phyloP scores from a whole-genome alignment of 1,284 basidiomycete genomes.

The Gymnopus androsaceus region DNA sequence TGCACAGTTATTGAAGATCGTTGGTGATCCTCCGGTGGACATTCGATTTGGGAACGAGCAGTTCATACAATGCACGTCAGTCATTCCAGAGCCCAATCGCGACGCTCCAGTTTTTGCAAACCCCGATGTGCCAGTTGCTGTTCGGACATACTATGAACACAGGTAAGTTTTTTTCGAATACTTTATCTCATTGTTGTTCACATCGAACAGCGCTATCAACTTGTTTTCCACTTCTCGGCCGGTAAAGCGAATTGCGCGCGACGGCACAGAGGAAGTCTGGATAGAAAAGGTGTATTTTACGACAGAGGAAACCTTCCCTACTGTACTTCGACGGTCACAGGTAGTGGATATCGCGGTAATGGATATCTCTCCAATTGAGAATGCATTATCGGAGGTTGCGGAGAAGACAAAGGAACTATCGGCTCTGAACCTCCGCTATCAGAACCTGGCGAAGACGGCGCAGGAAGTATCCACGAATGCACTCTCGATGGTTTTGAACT shows the following conservation, averaged over 20 bases:
- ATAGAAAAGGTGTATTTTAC: slow-evolving; percentile 86
- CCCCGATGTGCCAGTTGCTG: slow-evolving; percentile 78
- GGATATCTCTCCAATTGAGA: slow-evolving; percentile 87
- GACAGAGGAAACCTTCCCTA: slow-evolving; percentile 90
- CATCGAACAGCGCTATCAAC: slow-evolving; percentile 65
- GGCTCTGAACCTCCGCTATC: slow-evolving; percentile 71
- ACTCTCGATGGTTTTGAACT: slow-evolving; percentile 86
- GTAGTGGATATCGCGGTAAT: slow-evolving; percentile 74
- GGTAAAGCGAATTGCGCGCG: slow-evolving; percentile 58
- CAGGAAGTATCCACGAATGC: slow-evolving; percentile 79
- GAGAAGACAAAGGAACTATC: slow-evolving; percentile 76
- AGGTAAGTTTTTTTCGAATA: slow-evolving; percentile 45
- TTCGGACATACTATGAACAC: slow-evolving; percentile 87
- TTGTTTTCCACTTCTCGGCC: slow-evolving; percentile 80
- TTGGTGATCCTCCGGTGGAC: slow-evolving; percentile 79
- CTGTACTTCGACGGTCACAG: slow-evolving; percentile 88
- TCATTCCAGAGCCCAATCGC: slow-evolving; percentile 85
- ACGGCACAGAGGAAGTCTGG: slow-evolving; percentile 80
- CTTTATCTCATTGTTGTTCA: slow-evolving; percentile 5
- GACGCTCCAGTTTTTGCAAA: slow-evolving; percentile 81
- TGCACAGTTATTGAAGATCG: slow-evolving; percentile 77
- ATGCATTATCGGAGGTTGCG: slow-evolving; percentile 81
- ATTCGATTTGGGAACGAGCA: slow-evolving; percentile 81
- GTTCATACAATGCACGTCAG: slow-evolving; percentile 87
- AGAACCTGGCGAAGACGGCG: slow-evolving; percentile 73